Percentiles rank a stretch among this genome's conserved stretches.
phyloP scores from a whole-genome alignment of 805 yeast species.

The Ogataea chonburiensis region DNA sequence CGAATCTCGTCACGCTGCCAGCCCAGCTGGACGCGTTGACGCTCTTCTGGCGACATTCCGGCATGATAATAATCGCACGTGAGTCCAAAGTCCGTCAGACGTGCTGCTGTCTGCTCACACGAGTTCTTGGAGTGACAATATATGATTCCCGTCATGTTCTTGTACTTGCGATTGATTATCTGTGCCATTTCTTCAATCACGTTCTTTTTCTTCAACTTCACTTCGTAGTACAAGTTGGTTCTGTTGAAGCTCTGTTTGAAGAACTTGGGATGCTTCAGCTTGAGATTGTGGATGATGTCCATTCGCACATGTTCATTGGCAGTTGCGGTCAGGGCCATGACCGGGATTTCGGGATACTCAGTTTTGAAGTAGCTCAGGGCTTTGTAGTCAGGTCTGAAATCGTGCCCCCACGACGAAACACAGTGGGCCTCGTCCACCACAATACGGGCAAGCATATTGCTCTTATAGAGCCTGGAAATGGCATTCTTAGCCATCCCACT shows the following conservation, averaged over 20 bases:
- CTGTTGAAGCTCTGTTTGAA: constrained; percentile 92
- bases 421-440: constrained; percentile 98
- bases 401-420: constrained; percentile 98
- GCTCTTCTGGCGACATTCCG: constrained; percentile 81
- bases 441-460: constrained; percentile 67
- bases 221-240: constrained; percentile 77
- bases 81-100: constrained; percentile 60
- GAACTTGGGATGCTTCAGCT: constrained; percentile 57
- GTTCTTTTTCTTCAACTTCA: constrained; percentile 60
- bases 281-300: constrained; percentile 80
- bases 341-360: constrained; percentile 75
- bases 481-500: constrained; percentile 66
- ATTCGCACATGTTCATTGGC: constrained; percentile 87
- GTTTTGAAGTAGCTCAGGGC: constrained; percentile 70
- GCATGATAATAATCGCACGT: constrained; percentile 83
- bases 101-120: constrained; percentile 78
- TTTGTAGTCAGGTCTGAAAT: constrained; percentile 94
- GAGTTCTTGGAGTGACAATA: constrained; percentile 89
- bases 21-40: constrained; percentile 64
- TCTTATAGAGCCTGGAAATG: constrained; percentile 54
- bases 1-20: constrained; percentile 79
- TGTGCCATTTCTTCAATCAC: constrained; percentile 57
- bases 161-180: constrained; percentile 51
- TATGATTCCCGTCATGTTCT: constrained; percentile 75
- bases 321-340: constrained; percentile 96